Conservation (phyloP, 345 rosid genomes). For the Camelina laxa region DNA sequence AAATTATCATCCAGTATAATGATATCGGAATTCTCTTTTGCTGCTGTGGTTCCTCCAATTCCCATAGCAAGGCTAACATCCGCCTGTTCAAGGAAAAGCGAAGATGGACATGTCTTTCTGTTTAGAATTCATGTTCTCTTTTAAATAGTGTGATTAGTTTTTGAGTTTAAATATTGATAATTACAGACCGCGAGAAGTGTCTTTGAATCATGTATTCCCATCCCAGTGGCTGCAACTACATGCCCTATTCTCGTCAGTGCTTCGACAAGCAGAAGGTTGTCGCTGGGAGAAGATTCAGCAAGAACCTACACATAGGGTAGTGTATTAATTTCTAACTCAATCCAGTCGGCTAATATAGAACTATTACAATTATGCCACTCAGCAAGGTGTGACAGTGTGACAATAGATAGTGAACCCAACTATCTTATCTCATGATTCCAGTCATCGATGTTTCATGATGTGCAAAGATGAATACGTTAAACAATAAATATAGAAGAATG, state of each 20-base stretch:
- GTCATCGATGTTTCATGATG: no score
- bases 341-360: neutral
- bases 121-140: neutral
- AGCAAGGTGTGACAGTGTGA: no score
- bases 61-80: constrained; percentile 92
- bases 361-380: no score
- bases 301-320: constrained; percentile 59
- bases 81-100: constrained; percentile 60
- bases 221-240: constrained; percentile 93
- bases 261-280: constrained; percentile 79
- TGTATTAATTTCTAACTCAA: constrained; percentile 12
- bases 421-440: no score
- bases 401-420: no score
- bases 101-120: constrained; percentile 19
- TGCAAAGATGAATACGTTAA: neutral
- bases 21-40: constrained; percentile 83
- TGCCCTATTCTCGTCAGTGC: constrained; percentile 69
- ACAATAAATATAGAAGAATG: neutral
- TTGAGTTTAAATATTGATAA: neutral
- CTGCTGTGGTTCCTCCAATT: constrained; percentile 82
- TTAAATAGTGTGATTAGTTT: neutral
- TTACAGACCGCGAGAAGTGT: constrained; percentile 63
- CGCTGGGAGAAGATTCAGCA: constrained; percentile 75
- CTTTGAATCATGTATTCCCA: constrained; percentile 88
- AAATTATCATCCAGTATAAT: constrained; percentile 79